Percentiles rank a stretch among this genome's conserved stretches.
Conservation (phyloP, 202 grass and related monocot genomes). For the Eragrostis tef region DNA sequence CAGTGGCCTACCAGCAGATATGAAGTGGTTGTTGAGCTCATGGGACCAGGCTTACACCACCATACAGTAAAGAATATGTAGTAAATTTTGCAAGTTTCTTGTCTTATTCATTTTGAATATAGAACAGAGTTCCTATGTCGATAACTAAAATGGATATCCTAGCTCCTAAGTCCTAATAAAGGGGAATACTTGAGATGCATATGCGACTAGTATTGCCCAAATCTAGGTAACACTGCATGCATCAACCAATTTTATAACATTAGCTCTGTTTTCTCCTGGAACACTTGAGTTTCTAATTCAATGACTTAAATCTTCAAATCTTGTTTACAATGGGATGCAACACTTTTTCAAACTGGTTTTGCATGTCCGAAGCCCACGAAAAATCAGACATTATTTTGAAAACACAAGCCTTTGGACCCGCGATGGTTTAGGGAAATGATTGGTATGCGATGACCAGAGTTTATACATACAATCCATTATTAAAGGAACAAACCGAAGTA, state of each 20-base stretch:
- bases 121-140: background rate
- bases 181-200: background rate
- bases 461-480: background rate
- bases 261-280: conserved; percentile 20
- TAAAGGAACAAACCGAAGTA: background rate
- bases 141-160: background rate
- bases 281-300: conserved; percentile 15
- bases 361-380: background rate
- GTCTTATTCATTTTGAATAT: background rate
- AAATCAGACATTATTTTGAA: background rate
- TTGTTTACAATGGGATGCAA: background rate
- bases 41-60: background rate
- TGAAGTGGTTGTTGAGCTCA: background rate
- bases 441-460: background rate
- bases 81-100: background rate
- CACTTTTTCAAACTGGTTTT: conserved; percentile 17
- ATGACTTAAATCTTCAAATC: conserved; percentile 1
- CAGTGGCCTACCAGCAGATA: background rate
- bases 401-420: background rate
- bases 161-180: background rate
- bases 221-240: conserved; percentile 45
- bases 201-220: conserved; percentile 15
- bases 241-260: background rate
- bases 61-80: background rate
- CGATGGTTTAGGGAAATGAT: background rate